Percentiles rank a stretch among this genome's conserved stretches.
phyloP scores from a whole-genome alignment of 306 rosid genomes.

The Casuarina equisetifolia region DNA sequence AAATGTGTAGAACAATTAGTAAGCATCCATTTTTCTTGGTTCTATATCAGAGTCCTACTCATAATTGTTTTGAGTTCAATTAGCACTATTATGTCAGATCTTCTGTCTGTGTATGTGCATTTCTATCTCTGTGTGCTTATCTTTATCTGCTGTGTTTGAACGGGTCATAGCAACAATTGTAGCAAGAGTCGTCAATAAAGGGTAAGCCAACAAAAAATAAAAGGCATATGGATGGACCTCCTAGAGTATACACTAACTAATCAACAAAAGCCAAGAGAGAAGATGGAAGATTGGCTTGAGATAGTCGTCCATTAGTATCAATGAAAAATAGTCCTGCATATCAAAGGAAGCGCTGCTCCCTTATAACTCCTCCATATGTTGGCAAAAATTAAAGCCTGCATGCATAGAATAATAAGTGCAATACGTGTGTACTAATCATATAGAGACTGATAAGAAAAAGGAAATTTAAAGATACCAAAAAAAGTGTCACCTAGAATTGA shows the following conservation, averaged over 20 bases:
- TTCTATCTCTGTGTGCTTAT: not conserved
- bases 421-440: too few species aligned
- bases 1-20: constrained; percentile 4
- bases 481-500: too few species aligned
- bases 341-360: not conserved
- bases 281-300: not conserved
- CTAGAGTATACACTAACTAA: not conserved
- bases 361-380: not conserved
- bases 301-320: not conserved
- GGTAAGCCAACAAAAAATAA: not conserved
- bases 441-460: too few species aligned
- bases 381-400: too few species aligned
- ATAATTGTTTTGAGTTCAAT: not conserved
- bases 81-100: not conserved
- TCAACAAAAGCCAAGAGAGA: not conserved
- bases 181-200: not conserved
- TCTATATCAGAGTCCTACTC: not conserved
- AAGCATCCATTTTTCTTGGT: not conserved
- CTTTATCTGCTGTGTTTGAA: not conserved
- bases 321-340: not conserved
- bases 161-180: not conserved
- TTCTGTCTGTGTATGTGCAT: not conserved
- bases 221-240: not conserved
- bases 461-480: too few species aligned
- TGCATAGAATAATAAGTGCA: too few species aligned